These are phyloP conservation scores for Diaporthe ampelina DNA, from an alignment of 2,329 filamentous ascomycete species.

Conservation along the genomic window DNA sequence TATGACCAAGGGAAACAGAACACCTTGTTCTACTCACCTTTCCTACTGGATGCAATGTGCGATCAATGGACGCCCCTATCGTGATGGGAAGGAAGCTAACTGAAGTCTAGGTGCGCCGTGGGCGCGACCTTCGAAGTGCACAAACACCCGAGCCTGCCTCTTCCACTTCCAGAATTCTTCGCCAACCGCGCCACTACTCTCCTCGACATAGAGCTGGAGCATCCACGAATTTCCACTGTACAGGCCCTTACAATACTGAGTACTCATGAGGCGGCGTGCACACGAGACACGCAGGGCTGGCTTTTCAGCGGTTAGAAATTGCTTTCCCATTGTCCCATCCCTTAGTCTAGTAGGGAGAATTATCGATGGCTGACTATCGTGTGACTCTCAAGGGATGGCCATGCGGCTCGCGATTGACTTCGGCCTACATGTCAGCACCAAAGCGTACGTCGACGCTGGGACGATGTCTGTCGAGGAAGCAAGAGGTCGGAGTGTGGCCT, in stretches of 20 bases:
- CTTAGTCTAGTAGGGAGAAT: neutral
- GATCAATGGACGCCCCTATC: neutral
- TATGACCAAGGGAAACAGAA: neutral
- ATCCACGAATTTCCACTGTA: neutral
- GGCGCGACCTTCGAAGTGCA: neutral
- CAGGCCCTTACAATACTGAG: conserved; percentile 2
- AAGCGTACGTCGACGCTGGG: neutral
- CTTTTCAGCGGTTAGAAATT: conserved; percentile 1
- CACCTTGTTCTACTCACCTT: conserved; percentile 1
- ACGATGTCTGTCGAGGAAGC: conserved; percentile 11
- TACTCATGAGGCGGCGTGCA: conserved; percentile 3
- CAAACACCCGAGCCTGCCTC: neutral
- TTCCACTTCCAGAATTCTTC: conserved; percentile 1
- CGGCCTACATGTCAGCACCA: conserved; percentile 5
- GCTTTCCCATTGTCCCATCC: neutral
- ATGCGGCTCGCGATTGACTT: conserved; percentile 13
- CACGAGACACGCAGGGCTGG: conserved; percentile 6
- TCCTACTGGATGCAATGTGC: neutral
- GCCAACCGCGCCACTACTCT: neutral
- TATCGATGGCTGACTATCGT: neutral
- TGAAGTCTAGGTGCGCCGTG: neutral
- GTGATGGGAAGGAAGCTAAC: neutral
- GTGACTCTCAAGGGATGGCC: neutral
- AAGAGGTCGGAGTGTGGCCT: neutral
- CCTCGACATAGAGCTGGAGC: neutral